Percentiles rank a stretch among this genome's conserved stretches.
phyloP scores from a whole-genome alignment of 116 monocot genomes.

The Papilionanthe hybrid region DNA sequence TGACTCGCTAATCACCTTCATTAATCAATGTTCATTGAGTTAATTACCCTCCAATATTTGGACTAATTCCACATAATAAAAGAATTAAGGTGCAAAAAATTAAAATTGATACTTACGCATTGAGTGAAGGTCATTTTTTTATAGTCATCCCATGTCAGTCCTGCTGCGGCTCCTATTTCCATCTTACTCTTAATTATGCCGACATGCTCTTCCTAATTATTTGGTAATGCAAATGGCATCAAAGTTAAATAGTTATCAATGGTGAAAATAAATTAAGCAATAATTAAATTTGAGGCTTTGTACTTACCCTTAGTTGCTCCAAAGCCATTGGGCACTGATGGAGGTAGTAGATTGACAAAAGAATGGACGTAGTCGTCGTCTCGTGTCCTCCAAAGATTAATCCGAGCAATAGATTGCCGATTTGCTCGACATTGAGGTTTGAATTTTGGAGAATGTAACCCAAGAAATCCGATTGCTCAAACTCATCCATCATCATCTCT shows the following conservation, averaged over 20 bases:
- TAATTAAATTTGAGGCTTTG: not conserved
- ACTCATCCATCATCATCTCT: not conserved
- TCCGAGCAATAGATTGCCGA: slow-evolving; percentile 12
- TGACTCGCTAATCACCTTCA: slow-evolving; percentile 20
- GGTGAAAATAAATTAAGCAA: not conserved
- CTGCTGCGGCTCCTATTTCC: slow-evolving; percentile 32
- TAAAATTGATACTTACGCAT: slow-evolving; percentile 39
- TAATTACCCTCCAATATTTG: not conserved
- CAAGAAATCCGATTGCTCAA: slow-evolving; percentile 3
- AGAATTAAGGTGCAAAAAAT: too few species aligned
- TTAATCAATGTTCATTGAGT: not conserved
- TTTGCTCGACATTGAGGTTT: slow-evolving; percentile 1
- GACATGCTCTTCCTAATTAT: slow-evolving; percentile 43
- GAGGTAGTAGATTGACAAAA: slow-evolving; percentile 11
- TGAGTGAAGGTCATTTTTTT: slow-evolving; percentile 86
- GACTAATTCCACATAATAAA: not conserved
- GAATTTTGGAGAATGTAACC: slow-evolving; percentile 2
- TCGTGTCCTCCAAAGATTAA: slow-evolving; percentile 19
- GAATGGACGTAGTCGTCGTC: slow-evolving; percentile 11
- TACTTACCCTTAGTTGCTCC: slow-evolving; percentile 11
- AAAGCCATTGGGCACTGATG: slow-evolving; percentile 12
- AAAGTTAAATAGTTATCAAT: not conserved
- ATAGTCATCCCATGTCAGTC: slow-evolving; percentile 83
- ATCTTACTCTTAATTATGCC: slow-evolving; percentile 22
- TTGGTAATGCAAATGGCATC: not conserved